A percentile compares a stretch with the other conserved stretches of the same genome.
Evolutionary conservation across 306 rosid species (phyloP).

Genomic region (cucumber (Cucumis sativus)): Cucumber_9930_V3 NC_026656.2:2458001-2458500

Average conservation of each 20-base stretch:
- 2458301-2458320: neutral
- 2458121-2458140: neutral
- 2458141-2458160: neutral
- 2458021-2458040: neutral
- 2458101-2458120: neutral
- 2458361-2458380: neutral
- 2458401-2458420: neutral
- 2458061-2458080: neutral
- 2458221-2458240: neutral
- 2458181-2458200: neutral
- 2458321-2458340: neutral
- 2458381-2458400: neutral
- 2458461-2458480: neutral
- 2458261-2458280: neutral
- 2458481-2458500: neutral
- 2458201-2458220: neutral
- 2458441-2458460: neutral
- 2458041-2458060: neutral
- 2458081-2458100: neutral
- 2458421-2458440: neutral
- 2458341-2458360: neutral
- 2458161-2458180: neutral
- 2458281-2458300: conserved; percentile 5
- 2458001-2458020: neutral
- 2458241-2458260: neutral